Evolutionary conservation across 208 protist species (phyloP), one percentile per base, ranked within the genome.

Genomic region (Trypanosoma platydactyli): DNA sequence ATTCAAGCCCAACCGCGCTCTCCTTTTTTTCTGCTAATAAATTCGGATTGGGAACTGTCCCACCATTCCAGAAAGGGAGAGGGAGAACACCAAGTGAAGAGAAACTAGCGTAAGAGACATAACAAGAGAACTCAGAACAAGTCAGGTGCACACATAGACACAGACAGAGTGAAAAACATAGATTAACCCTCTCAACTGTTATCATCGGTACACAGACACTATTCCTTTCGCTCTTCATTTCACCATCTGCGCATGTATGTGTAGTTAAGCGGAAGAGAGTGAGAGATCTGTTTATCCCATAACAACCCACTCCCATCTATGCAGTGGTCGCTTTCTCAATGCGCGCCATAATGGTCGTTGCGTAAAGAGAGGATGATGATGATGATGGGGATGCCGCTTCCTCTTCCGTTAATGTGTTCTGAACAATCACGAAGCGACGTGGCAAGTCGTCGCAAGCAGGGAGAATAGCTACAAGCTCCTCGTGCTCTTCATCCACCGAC

Each of bases 391-490:
- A n/a, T n/a, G n/a, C n/a, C 29, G 30, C n/a, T 45, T 38, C 41
- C 3, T 38, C 24, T 11, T 6, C n/a, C 40, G 3, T 49, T 24
- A 13, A 52, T 35, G 69, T 49, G 54, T 71, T 77, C 18, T 83
- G 84, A 20, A 92, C 71, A 69, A 94, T 73, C n/a, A 92, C 56
- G 40, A 89, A 77, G 29, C 86, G 80, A 6, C 86, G 77, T 55
- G 73, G 79, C 49, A 94, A 64, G 15, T 86, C 67, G 45, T 81
- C 77, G 5, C 73, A 73, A 15, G 84, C 76, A 5, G 89, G 82
- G 24, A 92, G 63, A 45, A 95, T 68, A 24, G 88, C 61, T 11
- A 88, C 77, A 18, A 89, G 40, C 74, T 95, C 89, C 33, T 91
- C 84, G 46, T 87, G 73, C 50, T 81, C 74, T 64, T 83, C 84